phyloP scores from a whole-genome alignment of 176 grass and related monocot genomes.

The Dactylis glomerata region DNA sequence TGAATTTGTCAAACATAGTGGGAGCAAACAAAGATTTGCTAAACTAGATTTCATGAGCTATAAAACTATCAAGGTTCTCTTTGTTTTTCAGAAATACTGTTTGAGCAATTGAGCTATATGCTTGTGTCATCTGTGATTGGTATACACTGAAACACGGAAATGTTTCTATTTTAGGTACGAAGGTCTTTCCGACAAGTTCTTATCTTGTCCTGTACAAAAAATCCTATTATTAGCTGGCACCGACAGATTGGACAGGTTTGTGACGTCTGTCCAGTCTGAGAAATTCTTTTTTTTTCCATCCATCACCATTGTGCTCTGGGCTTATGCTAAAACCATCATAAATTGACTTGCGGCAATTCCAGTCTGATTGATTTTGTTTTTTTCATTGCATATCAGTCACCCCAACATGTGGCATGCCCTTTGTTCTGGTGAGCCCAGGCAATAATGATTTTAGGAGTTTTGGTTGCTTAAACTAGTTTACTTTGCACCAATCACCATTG shows the following conservation, averaged over 20 bases:
- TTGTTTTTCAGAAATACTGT: not conserved
- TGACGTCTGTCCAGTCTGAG: constrained; percentile 22
- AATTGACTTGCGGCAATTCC: not conserved
- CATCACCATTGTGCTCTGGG: not conserved
- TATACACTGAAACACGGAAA: constrained; percentile 11
- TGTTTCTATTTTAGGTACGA: constrained; percentile 78
- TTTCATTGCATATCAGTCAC: not conserved
- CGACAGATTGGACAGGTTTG: constrained; percentile 93
- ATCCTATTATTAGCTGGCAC: constrained; percentile 90
- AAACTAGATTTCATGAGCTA: not conserved
- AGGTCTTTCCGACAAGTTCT: constrained; percentile 95
- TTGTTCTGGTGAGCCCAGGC: not conserved
- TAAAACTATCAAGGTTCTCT: not conserved
- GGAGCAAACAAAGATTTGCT: not conserved
- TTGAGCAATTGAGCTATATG: not conserved
- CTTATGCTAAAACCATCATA: not conserved
- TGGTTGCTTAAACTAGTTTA: not conserved
- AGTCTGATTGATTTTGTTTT: not conserved
- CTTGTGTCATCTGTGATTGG: not conserved
- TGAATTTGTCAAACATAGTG: not conserved
- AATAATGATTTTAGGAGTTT: constrained; percentile 4
- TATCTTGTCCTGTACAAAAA: constrained; percentile 93
- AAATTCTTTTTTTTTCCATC: constrained; percentile 18
- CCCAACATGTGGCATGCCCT: not conserved
- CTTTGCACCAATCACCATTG: not conserved